phyloP scores from a whole-genome alignment of 2,329 filamentous ascomycete species.

The Chrysoporthe deuterocubensis region DNA sequence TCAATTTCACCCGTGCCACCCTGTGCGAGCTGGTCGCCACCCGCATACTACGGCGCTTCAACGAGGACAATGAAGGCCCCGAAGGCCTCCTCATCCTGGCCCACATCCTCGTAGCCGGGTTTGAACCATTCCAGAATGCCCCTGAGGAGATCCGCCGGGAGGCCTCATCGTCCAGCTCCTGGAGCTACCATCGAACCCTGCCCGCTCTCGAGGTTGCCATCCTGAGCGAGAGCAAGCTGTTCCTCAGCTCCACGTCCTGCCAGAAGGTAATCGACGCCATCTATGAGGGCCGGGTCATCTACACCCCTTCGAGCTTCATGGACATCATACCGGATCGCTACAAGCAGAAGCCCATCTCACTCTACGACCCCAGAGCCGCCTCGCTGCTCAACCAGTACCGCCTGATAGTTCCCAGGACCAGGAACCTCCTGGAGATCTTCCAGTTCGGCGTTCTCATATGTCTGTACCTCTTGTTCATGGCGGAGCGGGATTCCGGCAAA shows the following conservation, averaged over 20 bases:
- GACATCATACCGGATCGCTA: slow-evolving; percentile 86
- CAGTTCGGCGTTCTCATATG: slow-evolving; percentile 73
- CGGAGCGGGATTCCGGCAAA: slow-evolving; percentile 61
- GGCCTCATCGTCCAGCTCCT: slow-evolving; percentile 53
- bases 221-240: slow-evolving; percentile 78
- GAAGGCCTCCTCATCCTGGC: slow-evolving; percentile 74
- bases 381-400: slow-evolving; percentile 84
- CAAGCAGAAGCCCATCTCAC: slow-evolving; percentile 79
- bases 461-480: slow-evolving; percentile 76
- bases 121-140: slow-evolving; percentile 84
- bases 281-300: slow-evolving; percentile 78
- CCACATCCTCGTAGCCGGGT: slow-evolving; percentile 80
- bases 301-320: slow-evolving; percentile 80
- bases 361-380: slow-evolving; percentile 78
- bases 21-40: slow-evolving; percentile 82
- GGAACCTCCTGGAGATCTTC: slow-evolving; percentile 73
- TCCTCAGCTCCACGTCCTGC: slow-evolving; percentile 76
- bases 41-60: slow-evolving; percentile 76
- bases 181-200: slow-evolving; percentile 61
- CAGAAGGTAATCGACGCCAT: slow-evolving; percentile 84
- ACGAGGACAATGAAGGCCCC: slow-evolving; percentile 74
- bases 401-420: slow-evolving; percentile 77
- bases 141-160: slow-evolving; percentile 68
- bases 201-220: slow-evolving; percentile 85
- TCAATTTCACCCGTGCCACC: slow-evolving; percentile 76